A percentile compares a stretch with the other conserved stretches of the same genome.
Conservation (phyloP, 345 rosid genomes). For the Aethionema arabicum region DNA sequence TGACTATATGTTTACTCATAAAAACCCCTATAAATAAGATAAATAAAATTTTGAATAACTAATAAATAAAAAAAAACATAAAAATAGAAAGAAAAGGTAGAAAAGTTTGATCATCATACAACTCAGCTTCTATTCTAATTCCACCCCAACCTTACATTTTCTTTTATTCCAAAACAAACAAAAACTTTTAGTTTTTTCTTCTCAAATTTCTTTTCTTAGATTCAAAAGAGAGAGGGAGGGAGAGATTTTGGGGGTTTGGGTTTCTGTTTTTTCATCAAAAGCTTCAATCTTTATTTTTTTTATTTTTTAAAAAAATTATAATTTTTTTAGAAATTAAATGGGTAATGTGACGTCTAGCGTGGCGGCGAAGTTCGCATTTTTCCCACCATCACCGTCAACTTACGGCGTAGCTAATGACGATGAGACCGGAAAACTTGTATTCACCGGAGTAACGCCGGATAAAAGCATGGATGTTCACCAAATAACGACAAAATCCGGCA, state of each 20-base stretch:
- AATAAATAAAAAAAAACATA: too few relatives aligned
- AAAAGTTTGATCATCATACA: too few relatives aligned
- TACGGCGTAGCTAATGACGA: slow-evolving; percentile 61
- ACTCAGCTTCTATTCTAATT: too few relatives aligned
- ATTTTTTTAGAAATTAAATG: slow-evolving; percentile 47
- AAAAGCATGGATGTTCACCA: slow-evolving; percentile 78
- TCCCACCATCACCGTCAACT: slow-evolving; percentile 89
- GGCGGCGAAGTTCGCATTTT: slow-evolving; percentile 95
- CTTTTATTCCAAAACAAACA: too few relatives aligned
- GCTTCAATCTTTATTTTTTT: not conserved
- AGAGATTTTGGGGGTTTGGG: slow-evolving; percentile 22
- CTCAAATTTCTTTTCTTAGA: too few relatives aligned
- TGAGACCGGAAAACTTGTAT: slow-evolving; percentile 53
- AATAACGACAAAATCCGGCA: slow-evolving; percentile 71
- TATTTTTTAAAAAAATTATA: not conserved
- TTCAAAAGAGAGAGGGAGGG: slow-evolving; percentile 23
- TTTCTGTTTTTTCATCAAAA: slow-evolving; percentile 20
- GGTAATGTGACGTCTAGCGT: slow-evolving; percentile 86
- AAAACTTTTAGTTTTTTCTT: too few relatives aligned
- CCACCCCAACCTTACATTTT: too few relatives aligned
- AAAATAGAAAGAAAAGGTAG: too few relatives aligned
- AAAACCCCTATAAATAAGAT: too few relatives aligned
- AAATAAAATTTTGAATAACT: too few relatives aligned
- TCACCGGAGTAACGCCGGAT: slow-evolving; percentile 67
- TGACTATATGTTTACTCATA: too few relatives aligned